Base-by-base conservation (phyloP, 805 yeast genomes). In the Clavispora phyllophila region DNA sequence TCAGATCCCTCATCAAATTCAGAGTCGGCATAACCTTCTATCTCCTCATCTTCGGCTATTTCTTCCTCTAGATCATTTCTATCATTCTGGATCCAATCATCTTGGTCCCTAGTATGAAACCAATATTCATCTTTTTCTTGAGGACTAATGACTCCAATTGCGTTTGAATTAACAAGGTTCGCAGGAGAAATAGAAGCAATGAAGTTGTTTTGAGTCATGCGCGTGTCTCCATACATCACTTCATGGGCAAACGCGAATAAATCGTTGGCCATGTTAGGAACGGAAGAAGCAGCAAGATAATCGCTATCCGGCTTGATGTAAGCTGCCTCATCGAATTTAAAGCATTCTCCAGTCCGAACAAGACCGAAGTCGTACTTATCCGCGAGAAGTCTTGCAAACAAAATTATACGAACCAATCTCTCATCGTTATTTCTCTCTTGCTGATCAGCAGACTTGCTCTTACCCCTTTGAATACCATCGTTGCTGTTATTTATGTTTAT, bases 341-440 rank as follows among this genome's bases (percentile, higher is more conserved):
- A 78, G 19, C 70, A 66, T 20, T 70, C 69, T 3, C 56, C 62
- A 2, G 71, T 65, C 49, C 78, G 63, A n/a, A 72, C 66, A 22
- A 81, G 54, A 1, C 86, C 87, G 61, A 77, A 79, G 14, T 71
- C 70, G 51, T 66, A 76, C 37, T 67, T 60, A 40, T 77, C 77
- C 3, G 84, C 75, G 20, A 81, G 58, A 39, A 67, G 62, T n/a
- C 73, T 55, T 0, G 79, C 79, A 48, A 81, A 61, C 14, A 79
- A 56, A 4, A 78, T 53, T 12, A 81, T 72, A 43, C 87, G 63
- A 2, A 75, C 60, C 14, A 74, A 68, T 51, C 87, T 61, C 37
- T 72, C 76, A 40, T 70, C 70, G 47, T 76, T 80, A 41, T 75
- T 73, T 14, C 63, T 59, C 42, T 61, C 69, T 50, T 59, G 58